These are phyloP conservation scores for Ascochyta lentis DNA, from an alignment of 2,329 filamentous ascomycete species.

Conservation along the genomic window DNA sequence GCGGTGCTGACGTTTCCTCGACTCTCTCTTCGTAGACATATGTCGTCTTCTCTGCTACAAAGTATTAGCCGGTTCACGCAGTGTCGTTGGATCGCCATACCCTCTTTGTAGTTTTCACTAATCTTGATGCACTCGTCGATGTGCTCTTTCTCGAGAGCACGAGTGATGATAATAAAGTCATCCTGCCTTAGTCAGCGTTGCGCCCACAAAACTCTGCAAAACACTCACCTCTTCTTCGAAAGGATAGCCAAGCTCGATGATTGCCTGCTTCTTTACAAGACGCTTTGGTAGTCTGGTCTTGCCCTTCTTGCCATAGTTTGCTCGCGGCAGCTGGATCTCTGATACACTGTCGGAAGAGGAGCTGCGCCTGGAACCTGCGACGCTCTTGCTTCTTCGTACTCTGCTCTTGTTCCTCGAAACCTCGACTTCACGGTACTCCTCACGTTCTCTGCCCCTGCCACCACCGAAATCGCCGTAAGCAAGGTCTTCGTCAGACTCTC, in stretches of 20 bases:
- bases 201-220: background rate
- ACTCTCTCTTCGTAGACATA: constrained; percentile 45
- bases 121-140: constrained; percentile 88
- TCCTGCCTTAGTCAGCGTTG: constrained; percentile 62
- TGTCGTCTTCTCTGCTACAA: constrained; percentile 41
- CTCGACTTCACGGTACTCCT: constrained; percentile 59
- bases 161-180: constrained; percentile 79
- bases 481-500: constrained; percentile 73
- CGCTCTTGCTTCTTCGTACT: constrained; percentile 37
- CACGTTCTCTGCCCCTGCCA: constrained; percentile 37
- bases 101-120: constrained; percentile 73
- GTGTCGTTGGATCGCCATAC: constrained; percentile 36
- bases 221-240: constrained; percentile 79
- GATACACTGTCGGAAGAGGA: constrained; percentile 53
- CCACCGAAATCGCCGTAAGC: constrained; percentile 57
- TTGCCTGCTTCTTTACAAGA: constrained; percentile 78
- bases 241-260: constrained; percentile 85
- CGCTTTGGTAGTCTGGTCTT: constrained; percentile 87
- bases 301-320: constrained; percentile 65
- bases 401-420: constrained; percentile 55
- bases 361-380: constrained; percentile 42
- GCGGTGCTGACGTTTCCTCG: constrained; percentile 25
- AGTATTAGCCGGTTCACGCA: background rate
- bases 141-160: constrained; percentile 85
- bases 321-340: constrained; percentile 44